Percentiles rank a stretch among this genome's conserved stretches.
Evolutionary conservation across 495 filamentous ascomycete species (phyloP).

Genomic region (Penicillium lagena): DNA sequence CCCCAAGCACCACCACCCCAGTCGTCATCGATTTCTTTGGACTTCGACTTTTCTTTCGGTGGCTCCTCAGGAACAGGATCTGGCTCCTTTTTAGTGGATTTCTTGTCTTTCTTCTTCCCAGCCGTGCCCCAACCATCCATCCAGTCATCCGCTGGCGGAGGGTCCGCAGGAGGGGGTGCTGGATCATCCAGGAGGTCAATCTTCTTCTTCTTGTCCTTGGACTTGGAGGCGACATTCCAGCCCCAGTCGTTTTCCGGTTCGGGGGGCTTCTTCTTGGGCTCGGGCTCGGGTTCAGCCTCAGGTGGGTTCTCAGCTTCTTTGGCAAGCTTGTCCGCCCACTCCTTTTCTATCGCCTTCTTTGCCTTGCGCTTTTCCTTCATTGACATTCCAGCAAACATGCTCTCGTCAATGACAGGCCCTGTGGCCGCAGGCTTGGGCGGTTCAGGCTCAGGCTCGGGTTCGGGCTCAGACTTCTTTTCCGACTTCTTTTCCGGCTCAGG

Average conservation of each 20-base stretch:
- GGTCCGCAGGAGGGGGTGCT: constrained; percentile 13
- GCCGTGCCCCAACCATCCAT: constrained; percentile 21
- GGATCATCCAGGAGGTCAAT: constrained; percentile 22
- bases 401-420: not conserved
- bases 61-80: constrained; percentile 25
- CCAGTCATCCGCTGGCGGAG: constrained; percentile 23
- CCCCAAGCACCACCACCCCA: constrained; percentile 24
- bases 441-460: constrained; percentile 3
- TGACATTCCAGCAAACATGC: too few species aligned
- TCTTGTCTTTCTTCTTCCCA: constrained; percentile 35
- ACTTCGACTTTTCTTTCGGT: constrained; percentile 10
- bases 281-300: constrained; percentile 6
- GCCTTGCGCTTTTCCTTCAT: constrained; percentile 15
- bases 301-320: constrained; percentile 8
- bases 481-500: constrained; percentile 8
- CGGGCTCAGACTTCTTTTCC: constrained; percentile 1
- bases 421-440: constrained; percentile 2
- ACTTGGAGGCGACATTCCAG: constrained; percentile 25
- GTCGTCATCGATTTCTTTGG: constrained; percentile 45
- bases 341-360: constrained; percentile 7
- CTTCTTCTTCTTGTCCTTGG: constrained; percentile 36
- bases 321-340: not conserved
- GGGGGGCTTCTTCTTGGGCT: constrained; percentile 8
- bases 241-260: constrained; percentile 23
- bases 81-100: constrained; percentile 23